These are phyloP conservation scores for Fusarium luffae DNA, from an alignment of 2,329 filamentous ascomycete species.

Conservation along the genomic window DNA sequence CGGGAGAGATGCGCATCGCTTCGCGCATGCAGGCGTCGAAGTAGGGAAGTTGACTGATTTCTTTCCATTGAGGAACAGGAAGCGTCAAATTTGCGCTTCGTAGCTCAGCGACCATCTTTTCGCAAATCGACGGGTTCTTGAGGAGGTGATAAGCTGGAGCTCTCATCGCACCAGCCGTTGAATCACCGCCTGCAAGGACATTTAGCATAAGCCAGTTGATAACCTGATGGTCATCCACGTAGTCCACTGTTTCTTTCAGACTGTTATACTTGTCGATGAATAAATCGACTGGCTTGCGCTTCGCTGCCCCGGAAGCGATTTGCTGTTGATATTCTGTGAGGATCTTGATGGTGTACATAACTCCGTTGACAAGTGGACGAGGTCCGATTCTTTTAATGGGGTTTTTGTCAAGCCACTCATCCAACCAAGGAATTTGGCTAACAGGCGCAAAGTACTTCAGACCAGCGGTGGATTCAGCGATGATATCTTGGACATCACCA, in stretches of 20 bases:
- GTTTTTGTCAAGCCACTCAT: constrained; percentile 41
- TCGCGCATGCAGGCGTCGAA: constrained; percentile 36
- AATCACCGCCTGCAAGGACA: constrained; percentile 34
- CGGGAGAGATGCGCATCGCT: constrained; percentile 25
- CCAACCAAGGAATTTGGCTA: constrained; percentile 40
- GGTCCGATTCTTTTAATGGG: constrained; percentile 22
- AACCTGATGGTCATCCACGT: constrained; percentile 32
- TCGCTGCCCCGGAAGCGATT: constrained; percentile 11
- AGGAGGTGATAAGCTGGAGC: constrained; percentile 29
- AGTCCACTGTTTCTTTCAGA: constrained; percentile 33
- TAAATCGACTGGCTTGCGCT: constrained; percentile 33
- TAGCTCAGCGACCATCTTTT: constrained; percentile 33
- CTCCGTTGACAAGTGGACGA: constrained; percentile 19
- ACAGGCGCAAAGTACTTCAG: constrained; percentile 37
- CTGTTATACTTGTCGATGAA: constrained; percentile 37
- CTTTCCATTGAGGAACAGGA: constrained; percentile 31
- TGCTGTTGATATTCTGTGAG: constrained; percentile 35
- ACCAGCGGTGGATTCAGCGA: constrained; percentile 17
- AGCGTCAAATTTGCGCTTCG: constrained; percentile 9
- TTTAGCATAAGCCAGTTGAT: constrained; percentile 41
- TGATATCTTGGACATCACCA: constrained; percentile 24
- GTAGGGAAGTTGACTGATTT: constrained; percentile 23
- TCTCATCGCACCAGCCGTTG: constrained; percentile 35
- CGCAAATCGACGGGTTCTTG: constrained; percentile 15
- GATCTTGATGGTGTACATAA: constrained; percentile 34